These are phyloP conservation scores for Monilinia fructicola DNA, from an alignment of 2,329 filamentous ascomycete genomes.

Conservation along the genomic window DNA sequence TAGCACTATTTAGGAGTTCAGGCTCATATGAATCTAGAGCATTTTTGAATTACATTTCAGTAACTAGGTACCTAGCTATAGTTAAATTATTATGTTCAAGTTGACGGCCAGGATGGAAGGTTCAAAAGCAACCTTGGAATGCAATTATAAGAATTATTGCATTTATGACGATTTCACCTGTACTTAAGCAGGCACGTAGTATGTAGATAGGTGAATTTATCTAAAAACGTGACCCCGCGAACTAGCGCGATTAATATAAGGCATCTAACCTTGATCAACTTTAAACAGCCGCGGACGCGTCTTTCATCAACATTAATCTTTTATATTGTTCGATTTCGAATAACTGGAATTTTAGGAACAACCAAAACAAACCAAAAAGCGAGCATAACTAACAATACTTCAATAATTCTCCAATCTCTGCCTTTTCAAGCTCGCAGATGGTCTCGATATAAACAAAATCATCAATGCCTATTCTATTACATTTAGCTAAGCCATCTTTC, in stretches of 20 bases:
- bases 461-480: not conserved
- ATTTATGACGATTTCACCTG: no score
- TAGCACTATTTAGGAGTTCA: not conserved
- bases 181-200: no score
- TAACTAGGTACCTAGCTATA: no score
- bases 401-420: not conserved
- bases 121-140: not conserved
- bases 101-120: not conserved
- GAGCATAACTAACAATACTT: not conserved
- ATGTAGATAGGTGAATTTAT: not conserved
- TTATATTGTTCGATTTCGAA: not conserved
- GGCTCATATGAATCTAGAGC: not conserved
- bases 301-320: not conserved
- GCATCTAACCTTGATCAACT: not conserved
- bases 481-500: not conserved
- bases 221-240: constrained; percentile 6
- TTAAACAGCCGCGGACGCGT: not conserved
- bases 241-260: constrained; percentile 5
- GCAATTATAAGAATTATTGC: not conserved
- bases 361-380: not conserved
- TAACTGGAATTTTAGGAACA: no score
- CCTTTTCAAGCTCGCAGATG: not conserved
- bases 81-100: not conserved
- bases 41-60: not conserved
- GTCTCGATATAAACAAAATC: not conserved